A percentile compares a stretch with the other conserved stretches of the same genome.
These are phyloP conservation scores for Baorangia bicolor DNA, from an alignment of 768 basidiomycete species.

Conservation along the genomic window DNA sequence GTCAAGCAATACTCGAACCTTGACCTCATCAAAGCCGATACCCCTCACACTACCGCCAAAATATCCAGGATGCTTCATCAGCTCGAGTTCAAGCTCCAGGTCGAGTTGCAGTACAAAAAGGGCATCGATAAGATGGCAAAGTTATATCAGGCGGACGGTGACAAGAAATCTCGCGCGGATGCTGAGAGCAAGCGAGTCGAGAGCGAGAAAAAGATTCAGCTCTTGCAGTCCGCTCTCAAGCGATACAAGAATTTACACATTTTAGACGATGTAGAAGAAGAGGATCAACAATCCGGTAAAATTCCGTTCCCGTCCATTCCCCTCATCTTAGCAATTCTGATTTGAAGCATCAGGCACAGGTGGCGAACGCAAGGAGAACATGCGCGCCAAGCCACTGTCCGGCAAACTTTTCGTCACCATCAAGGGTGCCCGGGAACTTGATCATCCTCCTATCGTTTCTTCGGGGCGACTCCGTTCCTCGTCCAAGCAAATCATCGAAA, in stretches of 20 bases:
- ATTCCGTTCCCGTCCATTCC: background rate
- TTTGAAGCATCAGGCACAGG: constrained; percentile 49
- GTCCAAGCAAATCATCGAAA: constrained; percentile 76
- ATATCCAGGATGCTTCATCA: constrained; percentile 98
- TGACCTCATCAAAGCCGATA: constrained; percentile 97
- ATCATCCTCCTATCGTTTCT: constrained; percentile 79
- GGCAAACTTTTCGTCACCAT: constrained; percentile 89
- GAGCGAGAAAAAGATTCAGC: constrained; percentile 94
- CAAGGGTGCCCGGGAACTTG: constrained; percentile 89
- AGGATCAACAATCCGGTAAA: constrained; percentile 68
- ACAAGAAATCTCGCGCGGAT: constrained; percentile 92
- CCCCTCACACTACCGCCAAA: constrained; percentile 92
- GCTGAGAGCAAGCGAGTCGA: constrained; percentile 93
- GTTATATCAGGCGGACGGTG: constrained; percentile 93
- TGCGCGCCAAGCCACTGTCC: constrained; percentile 90
- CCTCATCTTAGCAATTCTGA: constrained; percentile 27
- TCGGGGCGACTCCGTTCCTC: constrained; percentile 68
- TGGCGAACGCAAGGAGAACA: constrained; percentile 87
- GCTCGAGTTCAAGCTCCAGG: constrained; percentile 98
- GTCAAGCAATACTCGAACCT: constrained; percentile 76
- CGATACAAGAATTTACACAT: constrained; percentile 96
- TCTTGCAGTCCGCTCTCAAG: constrained; percentile 88
- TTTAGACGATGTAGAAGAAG: constrained; percentile 85
- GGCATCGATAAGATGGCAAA: constrained; percentile 99
- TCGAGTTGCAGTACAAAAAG: constrained; percentile 96